These are phyloP conservation scores for Mallotus japonicus DNA, from an alignment of 441 rosid species.

Conservation along the genomic window DNA sequence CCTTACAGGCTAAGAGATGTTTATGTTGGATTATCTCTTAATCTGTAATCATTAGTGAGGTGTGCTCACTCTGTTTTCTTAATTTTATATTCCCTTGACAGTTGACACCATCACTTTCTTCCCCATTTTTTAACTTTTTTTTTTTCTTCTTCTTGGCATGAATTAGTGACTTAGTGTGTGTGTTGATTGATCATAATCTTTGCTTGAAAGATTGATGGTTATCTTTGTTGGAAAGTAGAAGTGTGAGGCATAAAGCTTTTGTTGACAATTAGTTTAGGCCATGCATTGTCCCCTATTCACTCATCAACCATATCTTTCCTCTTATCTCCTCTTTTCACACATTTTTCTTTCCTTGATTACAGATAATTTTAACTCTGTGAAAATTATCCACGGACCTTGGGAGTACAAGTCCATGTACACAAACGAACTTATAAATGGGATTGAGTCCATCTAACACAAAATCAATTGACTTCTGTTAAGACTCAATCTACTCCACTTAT, in stretches of 20 bases:
- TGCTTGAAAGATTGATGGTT: slow-evolving; percentile 20
- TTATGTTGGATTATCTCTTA: slow-evolving; percentile 14
- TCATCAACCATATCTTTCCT: slow-evolving; percentile 13
- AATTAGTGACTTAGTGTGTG: background rate
- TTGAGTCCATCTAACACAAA: no score
- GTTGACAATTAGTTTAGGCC: slow-evolving; percentile 15
- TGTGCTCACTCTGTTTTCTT: background rate
- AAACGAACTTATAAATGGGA: no score
- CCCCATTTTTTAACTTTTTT: background rate
- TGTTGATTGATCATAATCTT: slow-evolving; percentile 12
- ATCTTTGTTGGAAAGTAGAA: slow-evolving; percentile 24
- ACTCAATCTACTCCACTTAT: no score
- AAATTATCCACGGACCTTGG: no score
- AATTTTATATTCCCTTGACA: background rate
- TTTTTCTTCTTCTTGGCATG: background rate
- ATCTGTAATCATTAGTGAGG: slow-evolving; percentile 5
- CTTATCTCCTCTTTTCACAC: background rate
- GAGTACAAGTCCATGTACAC: no score
- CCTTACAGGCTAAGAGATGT: background rate
- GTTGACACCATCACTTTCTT: background rate
- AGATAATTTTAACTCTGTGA: slow-evolving; percentile 9
- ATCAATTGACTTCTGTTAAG: no score
- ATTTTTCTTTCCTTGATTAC: background rate
- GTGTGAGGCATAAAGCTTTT: slow-evolving; percentile 9
- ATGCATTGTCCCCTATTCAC: slow-evolving; percentile 18